Conservation (phyloP, 176 grass and related monocot species). For the Pontederia paniculata region DNA sequence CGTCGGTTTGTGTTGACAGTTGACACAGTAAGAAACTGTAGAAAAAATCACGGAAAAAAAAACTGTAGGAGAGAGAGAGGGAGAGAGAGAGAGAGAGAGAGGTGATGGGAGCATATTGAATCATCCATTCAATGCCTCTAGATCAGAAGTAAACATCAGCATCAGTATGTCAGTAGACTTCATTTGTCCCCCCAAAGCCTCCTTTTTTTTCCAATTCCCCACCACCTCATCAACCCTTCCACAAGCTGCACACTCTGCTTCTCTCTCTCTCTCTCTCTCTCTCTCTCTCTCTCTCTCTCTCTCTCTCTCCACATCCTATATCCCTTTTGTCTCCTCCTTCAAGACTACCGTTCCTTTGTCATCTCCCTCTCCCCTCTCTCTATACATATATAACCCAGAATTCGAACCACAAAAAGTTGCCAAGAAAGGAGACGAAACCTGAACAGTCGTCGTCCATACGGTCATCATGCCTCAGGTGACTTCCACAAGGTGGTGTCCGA, state of each 20-base stretch:
- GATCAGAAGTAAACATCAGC: constrained; percentile 31
- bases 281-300: neutral
- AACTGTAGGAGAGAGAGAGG: neutral
- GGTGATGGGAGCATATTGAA: constrained; percentile 14
- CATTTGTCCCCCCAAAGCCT: constrained; percentile 1
- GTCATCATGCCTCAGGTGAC: constrained; percentile 14
- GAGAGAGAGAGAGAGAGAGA: constrained; percentile 11
- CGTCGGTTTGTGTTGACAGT: too few relatives aligned
- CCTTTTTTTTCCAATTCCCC: constrained; percentile 2
- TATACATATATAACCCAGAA: neutral
- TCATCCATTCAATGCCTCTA: constrained; percentile 25
- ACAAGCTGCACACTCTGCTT: too few relatives aligned
- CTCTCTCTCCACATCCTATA: neutral
- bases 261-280: neutral
- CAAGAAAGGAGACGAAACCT: too few relatives aligned
- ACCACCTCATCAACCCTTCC: constrained; percentile 13
- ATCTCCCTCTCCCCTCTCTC: constrained; percentile 21
- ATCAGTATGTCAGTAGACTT: constrained; percentile 19
- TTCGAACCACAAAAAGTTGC: neutral
- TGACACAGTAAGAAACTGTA: too few relatives aligned
- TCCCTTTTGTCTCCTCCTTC: neutral
- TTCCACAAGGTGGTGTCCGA: constrained; percentile 91
- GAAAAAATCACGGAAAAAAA: too few relatives aligned
- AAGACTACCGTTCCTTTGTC: neutral
- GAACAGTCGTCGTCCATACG: neutral